A percentile compares a stretch with the other conserved stretches of the same genome.
Conservation (phyloP, 441 rosid genomes). For the Jatropha podagrica region DNA sequence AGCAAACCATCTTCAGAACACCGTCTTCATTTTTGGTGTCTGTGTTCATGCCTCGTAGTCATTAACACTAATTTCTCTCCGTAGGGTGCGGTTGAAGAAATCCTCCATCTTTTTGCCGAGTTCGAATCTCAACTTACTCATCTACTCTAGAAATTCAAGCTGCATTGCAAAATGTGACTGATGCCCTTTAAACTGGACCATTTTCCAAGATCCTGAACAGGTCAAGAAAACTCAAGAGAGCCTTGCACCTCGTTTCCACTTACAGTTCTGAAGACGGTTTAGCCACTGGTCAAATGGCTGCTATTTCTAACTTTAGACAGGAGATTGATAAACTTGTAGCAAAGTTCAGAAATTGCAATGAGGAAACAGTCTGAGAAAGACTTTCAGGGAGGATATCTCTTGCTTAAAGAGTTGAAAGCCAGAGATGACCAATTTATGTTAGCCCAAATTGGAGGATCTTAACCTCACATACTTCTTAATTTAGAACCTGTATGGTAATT, state of each 20-base stretch:
- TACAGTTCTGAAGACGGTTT: background rate
- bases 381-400: background rate
- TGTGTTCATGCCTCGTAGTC: no score
- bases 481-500: no score
- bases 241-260: background rate
- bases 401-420: background rate
- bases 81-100: background rate
- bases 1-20: background rate
- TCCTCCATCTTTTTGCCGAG: background rate
- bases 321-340: background rate
- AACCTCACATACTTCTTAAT: no score
- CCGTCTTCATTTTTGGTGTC: background rate
- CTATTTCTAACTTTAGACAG: background rate
- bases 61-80: background rate
- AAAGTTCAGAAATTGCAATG: slow-evolving; percentile 4
- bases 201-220: slow-evolving; percentile 2
- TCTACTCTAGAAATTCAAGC: background rate
- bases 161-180: slow-evolving; percentile 1
- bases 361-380: slow-evolving; percentile 2
- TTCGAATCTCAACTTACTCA: background rate
- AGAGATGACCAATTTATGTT: background rate
- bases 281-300: background rate
- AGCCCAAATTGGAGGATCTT: background rate
- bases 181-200: background rate
- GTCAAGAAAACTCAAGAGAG: slow-evolving; percentile 8